A percentile compares a stretch with the other conserved stretches of the same genome.
These are phyloP conservation scores for Epichloe brachyelytri DNA, from an alignment of 2,329 filamentous ascomycete genomes.

Conservation along the genomic window DNA sequence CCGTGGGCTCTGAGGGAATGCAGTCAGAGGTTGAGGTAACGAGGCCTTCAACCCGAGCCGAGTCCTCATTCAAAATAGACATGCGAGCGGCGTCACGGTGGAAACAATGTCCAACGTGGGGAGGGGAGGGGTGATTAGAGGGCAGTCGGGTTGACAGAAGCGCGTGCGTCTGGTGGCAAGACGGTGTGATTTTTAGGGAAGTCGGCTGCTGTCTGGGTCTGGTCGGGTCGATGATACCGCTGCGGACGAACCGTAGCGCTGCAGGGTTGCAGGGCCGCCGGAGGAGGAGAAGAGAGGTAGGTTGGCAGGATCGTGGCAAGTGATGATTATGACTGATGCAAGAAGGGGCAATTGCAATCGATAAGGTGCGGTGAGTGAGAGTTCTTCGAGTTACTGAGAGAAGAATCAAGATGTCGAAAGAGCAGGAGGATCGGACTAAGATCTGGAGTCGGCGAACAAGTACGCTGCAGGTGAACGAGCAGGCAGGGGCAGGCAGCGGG, in stretches of 20 bases:
- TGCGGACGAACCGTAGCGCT: background rate
- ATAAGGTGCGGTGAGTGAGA: no score
- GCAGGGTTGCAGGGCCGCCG: background rate
- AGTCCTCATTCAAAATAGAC: conserved; percentile 18
- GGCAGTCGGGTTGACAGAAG: background rate
- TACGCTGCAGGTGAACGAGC: background rate
- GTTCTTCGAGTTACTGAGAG: background rate
- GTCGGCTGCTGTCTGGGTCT: background rate
- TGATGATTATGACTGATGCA: background rate
- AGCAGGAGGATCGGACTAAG: background rate
- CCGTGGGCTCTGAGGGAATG: conserved; percentile 30
- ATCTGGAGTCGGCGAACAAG: background rate
- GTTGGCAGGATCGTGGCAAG: background rate
- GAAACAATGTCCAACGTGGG: no score
- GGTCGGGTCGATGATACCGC: background rate
- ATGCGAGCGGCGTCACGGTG: background rate
- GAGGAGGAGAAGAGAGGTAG: background rate
- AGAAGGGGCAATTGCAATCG: background rate
- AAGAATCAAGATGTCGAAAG: background rate
- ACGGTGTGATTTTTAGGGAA: background rate
- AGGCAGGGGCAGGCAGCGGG: background rate
- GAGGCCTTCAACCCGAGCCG: conserved; percentile 25
- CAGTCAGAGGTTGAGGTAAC: conserved; percentile 27
- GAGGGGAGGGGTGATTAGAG: background rate
- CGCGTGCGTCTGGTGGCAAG: background rate